Base-by-base conservation (phyloP, 2,329 filamentous ascomycete genomes). In the Penicillium glabrum region DNA sequence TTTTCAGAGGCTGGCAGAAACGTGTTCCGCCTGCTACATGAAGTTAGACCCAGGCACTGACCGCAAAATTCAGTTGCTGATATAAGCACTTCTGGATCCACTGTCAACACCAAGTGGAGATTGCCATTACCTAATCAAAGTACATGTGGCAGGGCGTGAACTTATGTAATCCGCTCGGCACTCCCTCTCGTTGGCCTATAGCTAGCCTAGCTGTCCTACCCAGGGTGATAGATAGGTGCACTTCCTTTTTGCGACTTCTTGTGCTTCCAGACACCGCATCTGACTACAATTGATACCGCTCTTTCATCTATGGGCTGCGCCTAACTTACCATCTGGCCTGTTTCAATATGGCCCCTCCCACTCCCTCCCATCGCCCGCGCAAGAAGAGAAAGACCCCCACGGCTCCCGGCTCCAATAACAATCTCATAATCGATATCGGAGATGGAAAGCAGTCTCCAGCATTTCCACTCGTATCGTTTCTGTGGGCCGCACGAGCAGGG, bases 381-480 rank as follows among this genome's bases (percentile, higher is more conserved):
- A 79, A 77, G 68, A 80, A 78, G 72, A 73, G 72, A 66, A 79
- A 75, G 65, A 58, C 69, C 39, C 51, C 68, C 26, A 64, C 66
- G 21, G 67, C 69, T 50, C 68, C 71, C 41, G 72, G 72, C 56
- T 74, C 74, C 31, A 77, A 77, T 54, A 74, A 76, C 59, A 71
- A 77, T 57, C 68, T 79, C 46, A 73, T 75, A 31, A 51, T 80
- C 57, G 77, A 82, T 59, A 57, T 73, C 5, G 72, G 72, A 44
- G 77, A 79, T 37, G 77, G 79, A 49, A 72, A 74, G 48, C 75
- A 80, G 55, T 75, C 74, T 43, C 93, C 93, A 31, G 86, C 90
- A 4, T 98, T 97, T 70, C 93, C 95, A 41, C 83, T 99, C 23
- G 92, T 91, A 1, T 88, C 93, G n/a, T 93, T 99, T 70, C 84